These are phyloP conservation scores for Diplodia sapinea DNA, from an alignment of 2,329 filamentous ascomycete genomes.

Conservation along the genomic window DNA sequence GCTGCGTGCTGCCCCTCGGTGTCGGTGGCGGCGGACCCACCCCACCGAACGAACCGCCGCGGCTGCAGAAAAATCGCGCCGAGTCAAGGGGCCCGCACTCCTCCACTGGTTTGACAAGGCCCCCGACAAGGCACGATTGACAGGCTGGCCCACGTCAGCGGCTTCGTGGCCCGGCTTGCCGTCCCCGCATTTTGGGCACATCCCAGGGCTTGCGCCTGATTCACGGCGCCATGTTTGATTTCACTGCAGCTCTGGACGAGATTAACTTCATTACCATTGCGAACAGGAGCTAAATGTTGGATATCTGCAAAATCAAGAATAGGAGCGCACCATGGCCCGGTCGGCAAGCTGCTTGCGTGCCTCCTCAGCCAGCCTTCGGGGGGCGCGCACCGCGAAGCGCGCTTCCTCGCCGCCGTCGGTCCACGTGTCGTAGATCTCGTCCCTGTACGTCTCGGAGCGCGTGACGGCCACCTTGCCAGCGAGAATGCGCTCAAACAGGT, in stretches of 20 bases:
- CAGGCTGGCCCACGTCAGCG: slow-evolving; percentile 9
- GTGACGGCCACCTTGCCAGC: slow-evolving; percentile 44
- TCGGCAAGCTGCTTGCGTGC: slow-evolving; percentile 33
- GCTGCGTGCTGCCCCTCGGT: background rate
- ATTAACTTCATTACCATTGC: background rate
- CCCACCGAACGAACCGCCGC: background rate
- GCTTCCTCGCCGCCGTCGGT: slow-evolving; percentile 40
- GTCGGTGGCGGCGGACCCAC: too few relatives aligned
- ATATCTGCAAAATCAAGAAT: slow-evolving; percentile 11
- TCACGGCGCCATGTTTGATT: background rate
- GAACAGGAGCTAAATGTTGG: background rate
- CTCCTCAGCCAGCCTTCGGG: slow-evolving; percentile 43
- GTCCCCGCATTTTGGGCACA: slow-evolving; percentile 8
- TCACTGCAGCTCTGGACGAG: background rate
- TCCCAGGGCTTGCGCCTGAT: background rate
- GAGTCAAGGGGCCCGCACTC: background rate
- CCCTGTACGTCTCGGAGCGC: slow-evolving; percentile 38
- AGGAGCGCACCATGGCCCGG: slow-evolving; percentile 5
- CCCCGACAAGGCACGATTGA: slow-evolving; percentile 1
- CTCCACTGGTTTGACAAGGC: background rate
- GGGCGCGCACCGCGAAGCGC: slow-evolving; percentile 47
- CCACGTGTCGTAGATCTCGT: slow-evolving; percentile 47
- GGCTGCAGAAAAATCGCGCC: background rate
- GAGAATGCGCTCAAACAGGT: slow-evolving; percentile 44
- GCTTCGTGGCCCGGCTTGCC: background rate